Evolutionary conservation across 257 asterid species (phyloP).

Genomic region (Rehmannia glutinosa): DNA sequence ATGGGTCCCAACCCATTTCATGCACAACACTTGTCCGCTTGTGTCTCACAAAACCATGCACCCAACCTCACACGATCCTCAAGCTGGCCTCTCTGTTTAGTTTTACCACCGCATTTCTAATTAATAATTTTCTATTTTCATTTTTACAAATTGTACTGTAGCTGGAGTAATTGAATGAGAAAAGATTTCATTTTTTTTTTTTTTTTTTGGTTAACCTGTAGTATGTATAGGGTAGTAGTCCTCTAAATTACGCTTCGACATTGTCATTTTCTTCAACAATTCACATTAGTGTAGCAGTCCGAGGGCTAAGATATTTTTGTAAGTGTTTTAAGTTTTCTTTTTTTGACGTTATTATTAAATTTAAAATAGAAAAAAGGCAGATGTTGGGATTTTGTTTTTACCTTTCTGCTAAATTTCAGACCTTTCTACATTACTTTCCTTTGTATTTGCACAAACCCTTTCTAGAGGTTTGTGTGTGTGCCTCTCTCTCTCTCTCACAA

Average conservation of each 20-base stretch:
- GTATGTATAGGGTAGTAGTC: not conserved
- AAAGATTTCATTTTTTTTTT: not conserved
- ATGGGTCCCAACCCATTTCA: not conserved
- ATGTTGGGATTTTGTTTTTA: slow-evolving; percentile 15
- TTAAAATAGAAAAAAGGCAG: not conserved
- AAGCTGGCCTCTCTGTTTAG: not conserved
- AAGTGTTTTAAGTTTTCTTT: not conserved
- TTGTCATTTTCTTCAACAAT: not conserved
- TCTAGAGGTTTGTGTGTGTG: slow-evolving; percentile 17
- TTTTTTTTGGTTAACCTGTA: not conserved
- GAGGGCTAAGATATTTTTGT: slow-evolving; percentile 1
- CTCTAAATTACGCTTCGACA: not conserved
- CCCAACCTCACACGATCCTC: not conserved
- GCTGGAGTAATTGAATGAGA: too few relatives aligned
- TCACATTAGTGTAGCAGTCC: too few relatives aligned
- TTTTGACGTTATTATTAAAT: not conserved
- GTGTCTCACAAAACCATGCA: not conserved
- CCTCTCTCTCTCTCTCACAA: not conserved
- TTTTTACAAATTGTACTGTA: too few relatives aligned
- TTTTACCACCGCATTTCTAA: not conserved
- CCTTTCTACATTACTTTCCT: slow-evolving; percentile 12
- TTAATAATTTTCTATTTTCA: not conserved
- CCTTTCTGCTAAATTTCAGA: slow-evolving; percentile 20
- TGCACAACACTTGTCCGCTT: not conserved
- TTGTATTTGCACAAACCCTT: slow-evolving; percentile 19